Conservation (phyloP, 768 basidiomycete species). For the Sporobolomyces pararoseus region DNA sequence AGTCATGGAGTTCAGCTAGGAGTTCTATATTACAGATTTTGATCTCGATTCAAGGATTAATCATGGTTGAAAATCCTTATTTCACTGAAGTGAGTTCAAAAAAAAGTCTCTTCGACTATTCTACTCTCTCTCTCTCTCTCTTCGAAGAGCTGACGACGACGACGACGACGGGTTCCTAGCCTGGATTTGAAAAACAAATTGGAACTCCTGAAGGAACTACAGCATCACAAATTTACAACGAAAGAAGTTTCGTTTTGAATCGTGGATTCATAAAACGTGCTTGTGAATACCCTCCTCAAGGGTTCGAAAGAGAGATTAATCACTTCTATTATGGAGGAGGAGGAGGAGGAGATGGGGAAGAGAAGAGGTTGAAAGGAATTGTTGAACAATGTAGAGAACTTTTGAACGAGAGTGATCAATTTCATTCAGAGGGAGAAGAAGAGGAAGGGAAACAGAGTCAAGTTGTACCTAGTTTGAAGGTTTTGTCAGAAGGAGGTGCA, state of each 20-base stretch:
- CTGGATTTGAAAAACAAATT: slow-evolving; percentile 84
- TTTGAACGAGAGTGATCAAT: slow-evolving; percentile 63
- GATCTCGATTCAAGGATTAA: slow-evolving; percentile 88
- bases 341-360: too few relatives aligned
- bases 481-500: slow-evolving; percentile 62
- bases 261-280: slow-evolving; percentile 86
- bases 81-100: slow-evolving; percentile 49
- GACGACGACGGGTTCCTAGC: too few relatives aligned
- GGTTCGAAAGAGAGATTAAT: slow-evolving; percentile 66
- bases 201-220: slow-evolving; percentile 85
- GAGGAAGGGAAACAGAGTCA: slow-evolving; percentile 29
- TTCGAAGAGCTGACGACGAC: slow-evolving; percentile 56
- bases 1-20: slow-evolving; percentile 77
- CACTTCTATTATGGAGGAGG: slow-evolving; percentile 61
- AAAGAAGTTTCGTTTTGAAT: slow-evolving; percentile 87
- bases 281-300: slow-evolving; percentile 69
- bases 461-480: slow-evolving; percentile 69
- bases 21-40: slow-evolving; percentile 87
- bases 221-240: slow-evolving; percentile 87
- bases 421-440: slow-evolving; percentile 44
- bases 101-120: too few relatives aligned
- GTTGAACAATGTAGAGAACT: slow-evolving; percentile 70
- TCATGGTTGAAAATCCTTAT: slow-evolving; percentile 86
- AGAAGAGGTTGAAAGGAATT: slow-evolving; percentile 52
- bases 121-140: neutral